These are phyloP conservation scores for Hypoxylon lienhwacheense DNA, from an alignment of 495 filamentous ascomycete genomes.

Conservation along the genomic window DNA sequence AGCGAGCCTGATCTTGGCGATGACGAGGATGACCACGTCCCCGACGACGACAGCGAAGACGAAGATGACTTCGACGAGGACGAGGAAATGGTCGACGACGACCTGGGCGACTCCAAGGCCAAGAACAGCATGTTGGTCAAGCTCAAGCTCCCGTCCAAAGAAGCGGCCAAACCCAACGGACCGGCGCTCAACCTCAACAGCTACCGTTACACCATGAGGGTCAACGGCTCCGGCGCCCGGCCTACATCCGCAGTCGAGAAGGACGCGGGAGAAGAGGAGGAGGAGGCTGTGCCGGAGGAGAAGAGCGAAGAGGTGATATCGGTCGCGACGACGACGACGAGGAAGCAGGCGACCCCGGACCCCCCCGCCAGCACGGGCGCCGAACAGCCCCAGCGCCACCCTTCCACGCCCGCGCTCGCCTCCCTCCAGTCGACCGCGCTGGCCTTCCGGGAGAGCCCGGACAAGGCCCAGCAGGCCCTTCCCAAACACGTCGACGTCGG, in stretches of 20 bases:
- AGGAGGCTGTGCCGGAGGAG: constrained; percentile 72
- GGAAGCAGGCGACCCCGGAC: constrained; percentile 27
- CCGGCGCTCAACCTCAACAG: constrained; percentile 23
- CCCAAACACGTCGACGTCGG: constrained; percentile 40
- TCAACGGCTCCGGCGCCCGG: constrained; percentile 1
- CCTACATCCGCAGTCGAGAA: constrained; percentile 1
- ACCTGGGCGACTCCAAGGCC: constrained; percentile 52
- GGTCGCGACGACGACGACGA: constrained; percentile 61
- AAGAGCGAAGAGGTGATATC: constrained; percentile 73
- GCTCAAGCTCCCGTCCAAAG: constrained; percentile 47
- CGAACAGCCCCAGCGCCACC: constrained; percentile 1
- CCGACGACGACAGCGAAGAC: constrained; percentile 53
- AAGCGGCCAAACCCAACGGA: constrained; percentile 16
- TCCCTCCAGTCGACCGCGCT: constrained; percentile 45
- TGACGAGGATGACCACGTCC: constrained; percentile 58
- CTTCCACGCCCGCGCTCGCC: constrained; percentile 21
- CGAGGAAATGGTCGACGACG: constrained; percentile 57
- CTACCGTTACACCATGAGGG: constrained; percentile 33
- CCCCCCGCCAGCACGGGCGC: background rate
- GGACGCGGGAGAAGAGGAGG: constrained; percentile 62
- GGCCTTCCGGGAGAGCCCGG: constrained; percentile 57
- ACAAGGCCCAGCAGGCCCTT: constrained; percentile 44
- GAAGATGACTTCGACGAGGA: constrained; percentile 59
- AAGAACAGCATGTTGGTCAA: constrained; percentile 65
- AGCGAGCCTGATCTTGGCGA: constrained; percentile 63